Percentiles rank a stretch among this genome's conserved stretches.
These are phyloP conservation scores for Leishmania tarentolae DNA, from an alignment of 208 protist genomes.

Conservation along the genomic window DNA sequence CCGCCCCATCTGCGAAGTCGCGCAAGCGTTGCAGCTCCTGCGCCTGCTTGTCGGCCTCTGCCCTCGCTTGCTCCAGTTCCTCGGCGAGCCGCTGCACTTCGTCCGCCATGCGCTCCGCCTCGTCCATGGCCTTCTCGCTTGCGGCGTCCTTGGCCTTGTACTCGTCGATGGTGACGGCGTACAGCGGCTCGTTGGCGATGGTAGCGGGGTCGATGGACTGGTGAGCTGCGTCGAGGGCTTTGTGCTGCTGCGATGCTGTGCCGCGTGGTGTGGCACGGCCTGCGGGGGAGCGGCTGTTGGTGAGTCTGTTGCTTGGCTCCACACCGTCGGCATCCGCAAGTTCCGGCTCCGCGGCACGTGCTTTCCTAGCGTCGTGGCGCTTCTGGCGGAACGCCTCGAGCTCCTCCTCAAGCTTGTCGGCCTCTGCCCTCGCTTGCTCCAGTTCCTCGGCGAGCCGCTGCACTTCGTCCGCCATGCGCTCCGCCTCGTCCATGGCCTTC, in stretches of 20 bases:
- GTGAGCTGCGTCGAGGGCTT: neutral
- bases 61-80: constrained; percentile 12
- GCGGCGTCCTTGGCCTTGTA: constrained; percentile 17
- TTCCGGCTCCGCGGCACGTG: constrained; percentile 6
- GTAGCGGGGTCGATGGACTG: constrained; percentile 18
- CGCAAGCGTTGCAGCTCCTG: constrained; percentile 5
- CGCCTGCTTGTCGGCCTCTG: neutral
- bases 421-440: neutral
- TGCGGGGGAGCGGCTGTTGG: neutral
- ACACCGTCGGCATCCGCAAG: constrained; percentile 13
- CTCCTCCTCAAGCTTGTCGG: constrained; percentile 14
- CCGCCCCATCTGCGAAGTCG: neutral
- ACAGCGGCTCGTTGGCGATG: constrained; percentile 26
- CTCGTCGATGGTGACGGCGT: constrained; percentile 26
- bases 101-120: constrained; percentile 6
- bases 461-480: constrained; percentile 7
- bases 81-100: constrained; percentile 10
- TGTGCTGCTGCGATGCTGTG: constrained; percentile 3
- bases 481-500: constrained; percentile 2
- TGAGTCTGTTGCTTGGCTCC: neutral
- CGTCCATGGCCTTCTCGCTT: neutral
- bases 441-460: constrained; percentile 14
- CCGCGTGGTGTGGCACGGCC: neutral
- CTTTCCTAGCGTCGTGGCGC: constrained; percentile 29
- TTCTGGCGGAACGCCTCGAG: constrained; percentile 32